Percentiles rank a stretch among this genome's conserved stretches.
phyloP scores from a whole-genome alignment of 2,329 filamentous ascomycete genomes.

The Whalleya microplaca region DNA sequence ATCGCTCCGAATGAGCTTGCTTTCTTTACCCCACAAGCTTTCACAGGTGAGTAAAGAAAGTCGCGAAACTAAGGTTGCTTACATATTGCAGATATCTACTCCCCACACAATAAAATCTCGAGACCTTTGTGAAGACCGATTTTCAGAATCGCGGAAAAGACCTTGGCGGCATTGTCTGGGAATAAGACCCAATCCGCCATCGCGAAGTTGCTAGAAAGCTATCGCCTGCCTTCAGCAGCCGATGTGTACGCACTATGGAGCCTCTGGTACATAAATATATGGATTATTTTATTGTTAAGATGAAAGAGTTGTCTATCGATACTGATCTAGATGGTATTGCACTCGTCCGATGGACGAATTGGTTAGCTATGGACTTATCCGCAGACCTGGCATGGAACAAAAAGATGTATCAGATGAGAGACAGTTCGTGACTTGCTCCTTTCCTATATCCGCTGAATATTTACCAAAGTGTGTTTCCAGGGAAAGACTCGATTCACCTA shows the following conservation, averaged over 20 bases:
- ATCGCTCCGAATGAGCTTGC: slow-evolving; percentile 9
- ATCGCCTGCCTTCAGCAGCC: slow-evolving; percentile 27
- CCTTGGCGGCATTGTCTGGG: slow-evolving; percentile 27
- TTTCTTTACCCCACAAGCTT: slow-evolving; percentile 6
- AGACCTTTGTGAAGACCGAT: slow-evolving; percentile 28
- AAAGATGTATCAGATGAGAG: slow-evolving; percentile 21
- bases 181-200: slow-evolving; percentile 27
- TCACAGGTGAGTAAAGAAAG: slow-evolving; percentile 1
- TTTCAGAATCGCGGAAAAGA: slow-evolving; percentile 26
- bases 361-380: slow-evolving; percentile 29
- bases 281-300: slow-evolving; percentile 27
- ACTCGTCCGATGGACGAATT: slow-evolving; percentile 25
- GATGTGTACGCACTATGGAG: slow-evolving; percentile 24
- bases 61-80: not conserved
- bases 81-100: slow-evolving; percentile 12
- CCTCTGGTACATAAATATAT: slow-evolving; percentile 27
- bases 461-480: too few relatives aligned
- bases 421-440: slow-evolving; percentile 15
- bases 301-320: slow-evolving; percentile 18
- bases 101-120: slow-evolving; percentile 19
- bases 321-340: slow-evolving; percentile 1
- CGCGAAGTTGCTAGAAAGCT: slow-evolving; percentile 25
- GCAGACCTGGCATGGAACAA: slow-evolving; percentile 31
- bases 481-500: slow-evolving; percentile 14
- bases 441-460: not conserved